Evolutionary conservation across 345 rosid genomes (phyloP).

Genomic region (Mallotus nudiflorus): DNA sequence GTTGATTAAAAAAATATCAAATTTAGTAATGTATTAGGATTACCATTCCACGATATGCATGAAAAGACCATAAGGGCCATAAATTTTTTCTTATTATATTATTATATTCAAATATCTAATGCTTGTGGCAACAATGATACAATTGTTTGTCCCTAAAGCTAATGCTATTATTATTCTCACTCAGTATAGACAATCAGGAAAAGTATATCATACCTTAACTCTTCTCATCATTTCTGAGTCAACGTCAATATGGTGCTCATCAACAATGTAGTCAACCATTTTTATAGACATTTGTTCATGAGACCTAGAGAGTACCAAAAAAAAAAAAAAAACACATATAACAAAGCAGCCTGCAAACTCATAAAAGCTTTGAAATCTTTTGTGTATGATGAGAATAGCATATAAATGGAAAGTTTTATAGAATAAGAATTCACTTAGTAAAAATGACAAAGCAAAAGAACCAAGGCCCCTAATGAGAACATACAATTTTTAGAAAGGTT

Average conservation of each 20-base stretch:
- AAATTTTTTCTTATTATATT: not conserved
- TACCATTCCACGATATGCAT: not conserved
- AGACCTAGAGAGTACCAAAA: conserved; percentile 49
- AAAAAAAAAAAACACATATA: conserved; percentile 10
- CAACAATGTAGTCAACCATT: conserved; percentile 80
- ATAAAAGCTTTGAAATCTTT: conserved; percentile 5
- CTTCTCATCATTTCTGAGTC: conserved; percentile 74
- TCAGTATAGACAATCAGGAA: not conserved
- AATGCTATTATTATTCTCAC: not conserved
- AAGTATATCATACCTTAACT: conserved; percentile 56
- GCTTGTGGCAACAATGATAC: not conserved
- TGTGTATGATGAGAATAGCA: not conserved
- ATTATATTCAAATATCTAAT: not conserved
- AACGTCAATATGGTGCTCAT: conserved; percentile 75
- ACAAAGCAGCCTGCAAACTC: not conserved
- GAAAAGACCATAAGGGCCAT: not conserved
- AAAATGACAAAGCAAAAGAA: not conserved
- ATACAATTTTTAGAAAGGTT: not conserved
- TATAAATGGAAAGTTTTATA: not conserved
- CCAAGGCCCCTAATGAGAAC: not conserved
- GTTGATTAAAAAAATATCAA: not conserved
- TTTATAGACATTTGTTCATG: conserved; percentile 83
- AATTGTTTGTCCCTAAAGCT: not conserved
- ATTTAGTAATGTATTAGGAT: not conserved
- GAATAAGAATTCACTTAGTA: not conserved